Percentiles rank a stretch among this genome's conserved stretches.
phyloP scores from a whole-genome alignment of 2,329 filamentous ascomycete species.

The Stachybotrys chlorohalonatus region DNA sequence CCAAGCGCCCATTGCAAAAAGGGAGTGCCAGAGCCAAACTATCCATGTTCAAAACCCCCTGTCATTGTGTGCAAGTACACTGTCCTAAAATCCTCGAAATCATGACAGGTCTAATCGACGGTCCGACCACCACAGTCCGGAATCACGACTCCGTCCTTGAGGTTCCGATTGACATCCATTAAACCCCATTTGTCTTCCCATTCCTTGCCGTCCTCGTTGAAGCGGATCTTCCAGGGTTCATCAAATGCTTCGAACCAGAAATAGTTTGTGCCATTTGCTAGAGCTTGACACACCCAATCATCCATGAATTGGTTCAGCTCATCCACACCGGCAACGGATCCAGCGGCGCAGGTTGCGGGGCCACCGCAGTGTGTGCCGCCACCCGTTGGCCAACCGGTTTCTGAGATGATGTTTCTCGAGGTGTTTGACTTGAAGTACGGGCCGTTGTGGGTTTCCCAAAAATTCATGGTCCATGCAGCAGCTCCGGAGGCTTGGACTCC shows the following conservation, averaged over 20 bases:
- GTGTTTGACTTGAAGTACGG: constrained; percentile 53
- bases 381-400: constrained; percentile 82
- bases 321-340: constrained; percentile 67
- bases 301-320: constrained; percentile 82
- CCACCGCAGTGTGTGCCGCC: constrained; percentile 72
- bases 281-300: constrained; percentile 72
- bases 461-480: constrained; percentile 71
- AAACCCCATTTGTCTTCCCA: constrained; percentile 98
- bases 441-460: constrained; percentile 67
- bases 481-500: constrained; percentile 61
- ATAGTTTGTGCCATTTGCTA: constrained; percentile 79
- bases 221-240: constrained; percentile 84
- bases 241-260: constrained; percentile 98
- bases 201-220: constrained; percentile 57
- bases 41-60: background rate
- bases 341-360: constrained; percentile 46
- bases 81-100: no score
- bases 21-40: background rate
- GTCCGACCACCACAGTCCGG: constrained; percentile 78
- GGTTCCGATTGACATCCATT: constrained; percentile 73
- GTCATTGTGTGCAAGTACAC: no score
- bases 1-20: background rate
- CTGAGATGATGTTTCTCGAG: constrained; percentile 70
- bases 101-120: constrained; percentile 19
- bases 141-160: constrained; percentile 78